These are phyloP conservation scores for Mycena latifolia DNA, from an alignment of 768 basidiomycete species.

Conservation along the genomic window DNA sequence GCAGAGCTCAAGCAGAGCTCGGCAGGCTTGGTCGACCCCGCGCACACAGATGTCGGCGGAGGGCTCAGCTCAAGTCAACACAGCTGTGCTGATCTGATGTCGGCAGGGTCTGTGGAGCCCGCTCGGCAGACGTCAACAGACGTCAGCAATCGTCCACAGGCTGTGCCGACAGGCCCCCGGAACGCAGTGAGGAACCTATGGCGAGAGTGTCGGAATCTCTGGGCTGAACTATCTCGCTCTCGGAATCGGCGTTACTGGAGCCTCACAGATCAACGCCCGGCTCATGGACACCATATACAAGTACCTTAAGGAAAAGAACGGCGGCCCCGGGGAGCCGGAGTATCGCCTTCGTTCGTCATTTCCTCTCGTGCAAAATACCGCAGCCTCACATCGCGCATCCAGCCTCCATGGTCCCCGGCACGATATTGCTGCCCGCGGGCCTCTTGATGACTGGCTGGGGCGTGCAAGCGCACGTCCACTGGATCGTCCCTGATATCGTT, in stretches of 20 bases:
- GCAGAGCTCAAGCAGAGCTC: too few relatives aligned
- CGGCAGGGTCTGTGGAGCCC: too few relatives aligned
- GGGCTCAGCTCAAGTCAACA: too few relatives aligned
- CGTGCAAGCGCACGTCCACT: constrained; percentile 66
- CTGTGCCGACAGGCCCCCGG: too few relatives aligned
- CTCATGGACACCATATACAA: constrained; percentile 69
- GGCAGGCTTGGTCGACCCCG: too few relatives aligned
- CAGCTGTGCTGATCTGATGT: too few relatives aligned
- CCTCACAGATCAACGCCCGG: constrained; percentile 68
- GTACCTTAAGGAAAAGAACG: constrained; percentile 60
- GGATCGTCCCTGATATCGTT: constrained; percentile 81
- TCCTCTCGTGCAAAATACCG: too few relatives aligned
- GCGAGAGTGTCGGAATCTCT: constrained; percentile 66
- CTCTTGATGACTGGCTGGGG: constrained; percentile 81
- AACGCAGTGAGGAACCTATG: too few relatives aligned
- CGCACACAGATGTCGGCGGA: too few relatives aligned
- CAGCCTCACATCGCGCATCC: too few relatives aligned
- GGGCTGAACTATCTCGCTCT: constrained; percentile 81
- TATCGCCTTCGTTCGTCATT: constrained; percentile 59
- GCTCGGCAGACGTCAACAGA: too few relatives aligned
- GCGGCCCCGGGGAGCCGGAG: constrained; percentile 61
- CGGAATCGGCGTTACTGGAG: constrained; percentile 68
- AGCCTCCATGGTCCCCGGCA: constrained; percentile 73
- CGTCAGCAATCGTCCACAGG: too few relatives aligned
- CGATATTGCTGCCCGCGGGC: constrained; percentile 72